Conservation (phyloP, 169 alveolate species). For the Nephromyces sp. region DNA sequence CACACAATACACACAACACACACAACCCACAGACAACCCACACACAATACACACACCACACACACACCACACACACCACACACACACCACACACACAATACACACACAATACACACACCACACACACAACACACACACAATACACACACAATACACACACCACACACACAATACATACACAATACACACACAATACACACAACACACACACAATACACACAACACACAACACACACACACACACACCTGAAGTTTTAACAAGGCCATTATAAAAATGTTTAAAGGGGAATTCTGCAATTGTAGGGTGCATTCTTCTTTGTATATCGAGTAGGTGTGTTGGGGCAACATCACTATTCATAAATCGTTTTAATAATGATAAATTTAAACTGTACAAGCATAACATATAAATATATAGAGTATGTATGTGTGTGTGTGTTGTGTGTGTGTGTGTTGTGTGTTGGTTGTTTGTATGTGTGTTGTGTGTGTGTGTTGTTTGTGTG, state of each 20-base stretch:
- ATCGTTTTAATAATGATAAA: slow-evolving; percentile 73
- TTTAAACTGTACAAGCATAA: slow-evolving; percentile 54
- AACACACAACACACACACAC: background rate
- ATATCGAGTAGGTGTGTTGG: slow-evolving; percentile 66
- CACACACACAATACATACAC: background rate
- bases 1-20: background rate
- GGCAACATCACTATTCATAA: slow-evolving; percentile 52
- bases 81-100: background rate
- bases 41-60: background rate
- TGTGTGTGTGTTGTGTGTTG: too few species aligned
- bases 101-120: background rate
- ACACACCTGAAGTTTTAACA: slow-evolving; percentile 38
- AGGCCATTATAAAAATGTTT: slow-evolving; percentile 71
- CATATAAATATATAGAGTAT: background rate
- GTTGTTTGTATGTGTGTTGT: too few species aligned
- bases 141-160: background rate
- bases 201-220: background rate
- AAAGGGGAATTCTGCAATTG: slow-evolving; percentile 84
- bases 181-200: background rate
- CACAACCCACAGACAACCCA: background rate
- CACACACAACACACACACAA: background rate
- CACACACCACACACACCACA: background rate
- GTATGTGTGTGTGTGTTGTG: too few species aligned
- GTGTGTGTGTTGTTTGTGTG: too few species aligned
- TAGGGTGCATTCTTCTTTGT: slow-evolving; percentile 94